Evolutionary conservation across 23 red algal species (phyloP).

Genomic region (Porphyridium purpureum): DNA sequence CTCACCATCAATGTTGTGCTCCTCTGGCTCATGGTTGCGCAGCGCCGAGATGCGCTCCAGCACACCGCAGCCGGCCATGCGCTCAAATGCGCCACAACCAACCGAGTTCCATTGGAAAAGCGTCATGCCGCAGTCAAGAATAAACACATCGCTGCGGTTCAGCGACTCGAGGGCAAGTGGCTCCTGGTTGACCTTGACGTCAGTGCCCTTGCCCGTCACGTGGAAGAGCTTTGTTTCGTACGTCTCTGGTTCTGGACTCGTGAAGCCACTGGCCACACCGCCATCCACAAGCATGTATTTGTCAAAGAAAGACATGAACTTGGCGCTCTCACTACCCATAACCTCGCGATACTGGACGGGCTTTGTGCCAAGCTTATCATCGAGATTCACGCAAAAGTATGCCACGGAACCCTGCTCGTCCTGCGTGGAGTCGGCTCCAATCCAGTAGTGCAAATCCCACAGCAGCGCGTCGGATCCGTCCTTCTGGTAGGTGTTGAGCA

Average conservation of each 20-base stretch:
- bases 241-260: conserved; percentile 19
- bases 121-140: conserved; percentile 25
- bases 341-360: conserved; percentile 62
- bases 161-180: conserved; percentile 19
- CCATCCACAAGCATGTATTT: background rate
- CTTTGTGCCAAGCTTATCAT: conserved; percentile 41
- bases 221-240: conserved; percentile 33
- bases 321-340: conserved; percentile 20
- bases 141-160: conserved; percentile 37
- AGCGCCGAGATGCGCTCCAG: too few species aligned
- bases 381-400: conserved; percentile 57
- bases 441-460: conserved; percentile 49
- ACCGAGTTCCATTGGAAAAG: too few species aligned
- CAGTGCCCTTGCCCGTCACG: conserved; percentile 5
- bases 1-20: too few species aligned
- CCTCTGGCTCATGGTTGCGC: too few species aligned
- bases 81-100: too few species aligned
- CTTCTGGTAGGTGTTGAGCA: conserved; percentile 21
- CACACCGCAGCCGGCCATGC: too few species aligned
- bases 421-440: conserved; percentile 37
- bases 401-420: conserved; percentile 47
- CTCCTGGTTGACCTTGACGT: conserved; percentile 33
- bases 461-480: background rate
- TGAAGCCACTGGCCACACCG: conserved; percentile 11
- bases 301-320: conserved; percentile 32